phyloP scores from a whole-genome alignment of 1,139 yeast genomes.

The Yamadazyma aaseri region DNA sequence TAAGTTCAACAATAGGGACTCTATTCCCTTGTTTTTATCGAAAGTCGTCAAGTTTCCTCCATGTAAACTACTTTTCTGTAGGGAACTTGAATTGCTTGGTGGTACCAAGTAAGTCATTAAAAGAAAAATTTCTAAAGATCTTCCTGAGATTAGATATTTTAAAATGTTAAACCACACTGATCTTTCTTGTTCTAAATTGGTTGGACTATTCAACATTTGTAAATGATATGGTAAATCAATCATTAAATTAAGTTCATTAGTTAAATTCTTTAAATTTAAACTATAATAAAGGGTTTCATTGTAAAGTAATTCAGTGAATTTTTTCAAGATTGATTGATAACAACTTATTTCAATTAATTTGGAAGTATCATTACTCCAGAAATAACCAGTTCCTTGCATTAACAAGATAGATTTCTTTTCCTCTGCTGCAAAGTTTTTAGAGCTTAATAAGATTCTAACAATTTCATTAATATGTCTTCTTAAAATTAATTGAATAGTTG shows the following conservation, averaged over 20 bases:
- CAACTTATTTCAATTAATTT: slow-evolving; percentile 44
- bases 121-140: slow-evolving; percentile 41
- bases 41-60: slow-evolving; percentile 46
- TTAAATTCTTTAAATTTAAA: slow-evolving; percentile 35
- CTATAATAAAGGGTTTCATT: slow-evolving; percentile 35
- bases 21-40: slow-evolving; percentile 49
- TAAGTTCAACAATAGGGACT: slow-evolving; percentile 35
- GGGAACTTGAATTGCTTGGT: slow-evolving; percentile 42
- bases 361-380: slow-evolving; percentile 43
- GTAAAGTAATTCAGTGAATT: slow-evolving; percentile 37
- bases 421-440: slow-evolving; percentile 34
- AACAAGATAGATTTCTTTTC: slow-evolving; percentile 28
- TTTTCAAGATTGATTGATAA: slow-evolving; percentile 39
- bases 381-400: slow-evolving; percentile 46
- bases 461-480: slow-evolving; percentile 50
- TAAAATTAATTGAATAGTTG: slow-evolving; percentile 47
- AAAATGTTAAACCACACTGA: slow-evolving; percentile 46
- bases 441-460: slow-evolving; percentile 38
- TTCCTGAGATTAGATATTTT: slow-evolving; percentile 45
- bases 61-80: slow-evolving; percentile 38
- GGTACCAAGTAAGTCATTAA: slow-evolving; percentile 45
- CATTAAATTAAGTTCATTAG: slow-evolving; percentile 45
- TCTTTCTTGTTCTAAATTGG: slow-evolving; percentile 17
- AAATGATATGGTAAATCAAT: slow-evolving; percentile 46
- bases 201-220: slow-evolving; percentile 32